These are phyloP conservation scores for Rhizopogon vinicolor DNA, from an alignment of 768 basidiomycete species.

Conservation along the genomic window DNA sequence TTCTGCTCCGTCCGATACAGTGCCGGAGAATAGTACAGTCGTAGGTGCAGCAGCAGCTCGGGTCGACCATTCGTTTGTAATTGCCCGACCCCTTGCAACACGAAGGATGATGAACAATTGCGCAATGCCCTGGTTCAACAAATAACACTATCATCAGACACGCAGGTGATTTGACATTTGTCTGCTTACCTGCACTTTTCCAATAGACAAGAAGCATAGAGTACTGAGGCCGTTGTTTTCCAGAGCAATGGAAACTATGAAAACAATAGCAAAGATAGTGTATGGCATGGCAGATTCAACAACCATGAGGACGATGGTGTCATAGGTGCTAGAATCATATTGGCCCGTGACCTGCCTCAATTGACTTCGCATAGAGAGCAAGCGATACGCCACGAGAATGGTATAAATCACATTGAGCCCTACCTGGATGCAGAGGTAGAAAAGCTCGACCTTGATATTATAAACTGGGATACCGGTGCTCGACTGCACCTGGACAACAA, in stretches of 20 bases:
- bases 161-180: background rate
- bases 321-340: conserved; percentile 17
- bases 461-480: conserved; percentile 10
- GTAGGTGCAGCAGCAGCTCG: background rate
- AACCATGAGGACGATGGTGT: conserved; percentile 25
- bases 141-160: background rate
- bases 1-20: background rate
- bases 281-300: conserved; percentile 32
- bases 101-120: conserved; percentile 32
- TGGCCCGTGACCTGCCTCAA: conserved; percentile 10
- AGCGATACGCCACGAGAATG: conserved; percentile 23
- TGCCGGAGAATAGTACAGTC: background rate
- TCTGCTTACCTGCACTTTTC: conserved; percentile 24
- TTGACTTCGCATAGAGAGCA: conserved; percentile 16
- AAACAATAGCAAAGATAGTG: conserved; percentile 21
- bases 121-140: conserved; percentile 24
- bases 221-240: conserved; percentile 22
- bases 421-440: conserved; percentile 26
- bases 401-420: conserved; percentile 28
- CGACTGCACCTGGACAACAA: conserved; percentile 9
- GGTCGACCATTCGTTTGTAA: conserved; percentile 1
- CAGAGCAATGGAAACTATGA: conserved; percentile 26
- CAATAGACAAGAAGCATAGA: conserved; percentile 26
- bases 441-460: conserved; percentile 14
- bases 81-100: conserved; percentile 26